phyloP scores from a whole-genome alignment of 2,329 filamentous ascomycete genomes.

The Fusarium protoensiforme region DNA sequence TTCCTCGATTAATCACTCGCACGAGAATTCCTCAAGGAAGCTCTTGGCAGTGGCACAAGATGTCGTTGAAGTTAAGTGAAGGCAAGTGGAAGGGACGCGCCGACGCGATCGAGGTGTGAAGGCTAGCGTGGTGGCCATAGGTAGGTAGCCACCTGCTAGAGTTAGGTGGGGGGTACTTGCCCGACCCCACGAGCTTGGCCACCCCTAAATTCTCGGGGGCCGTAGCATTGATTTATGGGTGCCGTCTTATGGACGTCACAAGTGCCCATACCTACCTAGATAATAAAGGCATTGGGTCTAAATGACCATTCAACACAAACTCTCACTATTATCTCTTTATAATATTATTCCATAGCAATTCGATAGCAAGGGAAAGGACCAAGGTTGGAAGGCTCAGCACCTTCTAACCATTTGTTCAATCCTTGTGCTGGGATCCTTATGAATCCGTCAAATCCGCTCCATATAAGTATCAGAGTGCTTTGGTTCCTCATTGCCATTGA shows the following conservation, averaged over 20 bases:
- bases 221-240: neutral
- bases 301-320: too few relatives aligned
- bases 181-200: neutral
- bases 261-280: neutral
- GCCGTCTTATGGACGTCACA: neutral
- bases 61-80: constrained; percentile 6
- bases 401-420: too few relatives aligned
- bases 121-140: neutral
- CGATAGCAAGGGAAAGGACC: too few relatives aligned
- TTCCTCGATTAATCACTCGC: neutral
- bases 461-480: neutral
- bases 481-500: neutral
- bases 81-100: constrained; percentile 25
- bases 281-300: neutral
- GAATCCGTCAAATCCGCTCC: neutral
- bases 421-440: too few relatives aligned
- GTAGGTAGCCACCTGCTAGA: constrained; percentile 10
- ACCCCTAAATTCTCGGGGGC: neutral
- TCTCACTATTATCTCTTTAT: too few relatives aligned
- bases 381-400: too few relatives aligned
- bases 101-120: constrained; percentile 25
- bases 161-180: constrained; percentile 21
- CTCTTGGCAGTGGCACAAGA: neutral
- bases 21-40: neutral
- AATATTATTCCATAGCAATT: too few relatives aligned